Evolutionary conservation across 2,329 filamentous ascomycete species (phyloP), one percentile per base, ranked within the genome.

Genomic region (Teratosphaeria nubilosa): DNA sequence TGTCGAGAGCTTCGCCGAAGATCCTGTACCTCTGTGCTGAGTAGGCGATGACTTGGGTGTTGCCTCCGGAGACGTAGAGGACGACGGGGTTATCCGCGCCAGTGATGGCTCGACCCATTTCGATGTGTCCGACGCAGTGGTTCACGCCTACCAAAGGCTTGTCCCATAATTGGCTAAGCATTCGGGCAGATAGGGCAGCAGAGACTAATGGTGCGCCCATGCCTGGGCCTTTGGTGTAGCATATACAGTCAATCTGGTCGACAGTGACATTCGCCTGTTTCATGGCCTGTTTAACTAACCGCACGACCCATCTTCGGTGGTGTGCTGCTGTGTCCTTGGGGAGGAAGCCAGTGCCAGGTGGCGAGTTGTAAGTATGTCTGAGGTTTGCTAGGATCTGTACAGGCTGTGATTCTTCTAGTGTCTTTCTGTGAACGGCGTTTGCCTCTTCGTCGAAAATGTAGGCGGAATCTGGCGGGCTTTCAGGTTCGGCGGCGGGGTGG

Each of bases 31-130:
- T 83, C 72, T 91, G 89, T 63, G 92, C 88, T 37, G 90, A 91
- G 76, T 97, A 99, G 53, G 94, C 94, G 65, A 97, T 97, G 27
- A 97, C 92, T 76, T 99, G 92, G 14, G 92, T 96, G 78, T 99
- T 99, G 59, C 94, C 94, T 61, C 94, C 94, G 24, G 85, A 90
- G 48, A 97, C 94, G 74, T 99, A 99, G 45, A 99, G 79, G 53
- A 99, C 94, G 37, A 97, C 91, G 0, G 94, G 94, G 75, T 99
- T 92, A 25, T 82, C 77, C 16, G 94, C 91, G 59, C 90, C 88
- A 4, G 94, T 97, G 70, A 99, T 96, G 60, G 88, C 82, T 55
- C 94, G 83, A 32, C 94, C 94, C 94, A 99, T 99, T 77, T 99
- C 94, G 68, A 99, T 97, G 75, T 99, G 94, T 51, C 94, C 94